Evolutionary conservation across 495 filamentous ascomycete species (phyloP).

Genomic region (Penicillium egyptiacum): DNA sequence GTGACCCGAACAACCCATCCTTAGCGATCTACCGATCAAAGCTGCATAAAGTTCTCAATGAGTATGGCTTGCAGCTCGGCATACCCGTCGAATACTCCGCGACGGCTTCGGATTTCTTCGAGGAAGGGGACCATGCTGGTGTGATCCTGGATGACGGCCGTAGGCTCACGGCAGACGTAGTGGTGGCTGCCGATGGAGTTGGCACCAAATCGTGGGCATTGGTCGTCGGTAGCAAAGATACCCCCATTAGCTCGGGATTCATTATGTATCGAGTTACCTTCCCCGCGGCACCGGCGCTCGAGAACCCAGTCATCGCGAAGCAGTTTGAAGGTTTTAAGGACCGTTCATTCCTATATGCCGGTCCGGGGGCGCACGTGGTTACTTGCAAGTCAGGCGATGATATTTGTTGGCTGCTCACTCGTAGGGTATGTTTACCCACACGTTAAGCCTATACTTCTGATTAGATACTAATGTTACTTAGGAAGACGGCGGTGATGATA

Average conservation of each 20-base stretch:
- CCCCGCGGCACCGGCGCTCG: conserved; percentile 8
- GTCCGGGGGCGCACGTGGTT: neutral
- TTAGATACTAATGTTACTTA: neutral
- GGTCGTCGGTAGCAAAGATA: conserved; percentile 20
- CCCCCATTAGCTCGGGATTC: neutral
- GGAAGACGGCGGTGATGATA: neutral
- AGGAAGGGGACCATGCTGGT: conserved; percentile 34
- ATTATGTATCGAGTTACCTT: conserved; percentile 15
- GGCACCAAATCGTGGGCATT: conserved; percentile 47
- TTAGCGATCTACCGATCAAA: neutral
- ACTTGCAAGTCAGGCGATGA: neutral
- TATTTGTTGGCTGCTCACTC: neutral
- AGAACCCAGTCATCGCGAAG: conserved; percentile 2
- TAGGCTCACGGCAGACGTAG: conserved; percentile 47
- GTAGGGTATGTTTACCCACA: conserved; percentile 27
- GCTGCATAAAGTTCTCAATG: neutral
- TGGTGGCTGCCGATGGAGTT: conserved; percentile 56
- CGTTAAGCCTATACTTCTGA: neutral
- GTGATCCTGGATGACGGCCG: conserved; percentile 44
- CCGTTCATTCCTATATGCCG: neutral
- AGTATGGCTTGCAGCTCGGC: neutral
- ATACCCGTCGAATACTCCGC: neutral
- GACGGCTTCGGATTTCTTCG: conserved; percentile 14
- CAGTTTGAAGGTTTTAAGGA: conserved; percentile 5
- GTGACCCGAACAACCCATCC: neutral